Evolutionary conservation across 495 filamentous ascomycete genomes (phyloP), one percentile per base, ranked within the genome.

Genomic region (Xylaria palmicola): DNA sequence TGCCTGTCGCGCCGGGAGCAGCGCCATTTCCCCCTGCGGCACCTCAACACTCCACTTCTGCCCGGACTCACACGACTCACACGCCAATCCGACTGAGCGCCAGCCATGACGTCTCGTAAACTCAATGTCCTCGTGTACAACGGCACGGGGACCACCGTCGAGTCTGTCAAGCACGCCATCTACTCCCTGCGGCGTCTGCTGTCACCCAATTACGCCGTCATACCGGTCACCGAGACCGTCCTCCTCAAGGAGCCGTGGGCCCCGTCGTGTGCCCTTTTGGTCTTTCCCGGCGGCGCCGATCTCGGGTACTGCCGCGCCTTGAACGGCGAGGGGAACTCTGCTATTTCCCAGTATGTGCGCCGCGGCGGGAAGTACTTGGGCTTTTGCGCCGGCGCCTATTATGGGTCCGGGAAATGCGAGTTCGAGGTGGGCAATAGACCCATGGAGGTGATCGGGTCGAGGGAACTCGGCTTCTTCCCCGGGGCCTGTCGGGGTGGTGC

Each of bases 381-480:
- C 4, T 86, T 98, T 62, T 98, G 94, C 68, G 95, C 95, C 37
- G 94, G 94, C 10, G 94, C 90, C 5, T 98, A 98, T 74, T 98
- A 97, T 67, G 95, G 90, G 4, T 85, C 79, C 60, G 75, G 81
- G 51, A 77, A 79, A 53, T 96, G 93, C 67, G 95, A 98, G 67
- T 98, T 97, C 58, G 93, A 97, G 74, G 86, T 93, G 2, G 91
- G 91, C 2, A 85, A 94, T 69, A 83, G 83, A 62, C 81, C 82
- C 27, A 80, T 97, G 74, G 90, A 96, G 68, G 94, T 98, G 2
- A 77, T 96, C 49, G 95, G 94, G 0, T 83, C 85, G 53, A 83
- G 94, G 41, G 95, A 98, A 71, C 77, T 98, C 48, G 86, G 77
- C 0, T 97, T 98, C 75, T 98, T 89, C 73, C 90, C 91, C 0